phyloP scores from a whole-genome alignment of 23 red algal species.

The Gracilaria domingensis region DNA sequence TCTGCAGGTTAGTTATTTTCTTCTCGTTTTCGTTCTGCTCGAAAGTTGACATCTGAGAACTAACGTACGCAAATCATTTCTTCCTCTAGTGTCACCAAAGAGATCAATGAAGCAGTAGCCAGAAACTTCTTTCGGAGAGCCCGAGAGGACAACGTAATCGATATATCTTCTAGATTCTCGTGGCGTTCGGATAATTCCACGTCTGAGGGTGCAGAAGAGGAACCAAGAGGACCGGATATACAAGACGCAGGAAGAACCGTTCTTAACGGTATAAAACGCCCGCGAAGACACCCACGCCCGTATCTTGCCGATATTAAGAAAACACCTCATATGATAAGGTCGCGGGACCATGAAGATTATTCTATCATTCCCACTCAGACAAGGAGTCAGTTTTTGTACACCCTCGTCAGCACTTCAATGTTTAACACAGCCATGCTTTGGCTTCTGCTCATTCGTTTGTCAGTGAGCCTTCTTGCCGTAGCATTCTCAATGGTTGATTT shows the following conservation, averaged over 20 bases:
- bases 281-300: constrained; percentile 10
- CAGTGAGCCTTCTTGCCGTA: constrained; percentile 11
- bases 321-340: constrained; percentile 13
- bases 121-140: background rate
- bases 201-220: background rate
- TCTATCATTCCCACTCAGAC: constrained; percentile 45
- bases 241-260: constrained; percentile 14
- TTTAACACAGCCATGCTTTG: constrained; percentile 32
- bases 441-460: constrained; percentile 26
- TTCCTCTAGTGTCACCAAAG: constrained; percentile 7
- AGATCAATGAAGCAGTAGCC: constrained; percentile 15
- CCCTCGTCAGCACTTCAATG: constrained; percentile 27
- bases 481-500: constrained; percentile 19
- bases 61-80: background rate
- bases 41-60: background rate
- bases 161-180: background rate
- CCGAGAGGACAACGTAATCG: background rate
- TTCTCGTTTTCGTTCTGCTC: background rate
- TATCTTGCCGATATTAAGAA: constrained; percentile 35
- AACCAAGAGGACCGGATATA: background rate
- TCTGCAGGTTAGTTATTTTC: constrained; percentile 33
- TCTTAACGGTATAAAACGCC: constrained; percentile 11
- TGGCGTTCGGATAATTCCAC: background rate
- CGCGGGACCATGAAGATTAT: constrained; percentile 5
- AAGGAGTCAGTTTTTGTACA: constrained; percentile 37